Base-by-base conservation (phyloP, 2,329 filamentous ascomycete species). In the Neurospora crassa region DNA sequence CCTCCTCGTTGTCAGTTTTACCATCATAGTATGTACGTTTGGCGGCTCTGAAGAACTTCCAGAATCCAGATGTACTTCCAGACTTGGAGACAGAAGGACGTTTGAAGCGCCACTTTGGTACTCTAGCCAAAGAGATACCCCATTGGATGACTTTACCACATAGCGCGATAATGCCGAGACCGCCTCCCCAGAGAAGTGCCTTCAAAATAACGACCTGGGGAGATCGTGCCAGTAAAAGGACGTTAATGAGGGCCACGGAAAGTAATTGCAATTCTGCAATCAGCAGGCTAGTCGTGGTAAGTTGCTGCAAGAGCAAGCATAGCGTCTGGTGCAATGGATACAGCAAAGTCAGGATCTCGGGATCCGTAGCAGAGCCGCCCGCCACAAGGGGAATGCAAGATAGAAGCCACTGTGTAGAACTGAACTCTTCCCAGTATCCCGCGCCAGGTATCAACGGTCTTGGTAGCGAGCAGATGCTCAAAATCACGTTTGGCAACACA, bases 31-130 rank as follows among this genome's bases (percentile, higher is more conserved):
- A 63, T 63, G 53, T 63, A 37, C 53, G 53, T 37, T 63, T 63
- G 53, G 53, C 53, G 18, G 53, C 14, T 63, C 34, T 63, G 8
- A 63, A 63, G 53, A 63, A 63, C 53, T 14, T 6, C 53, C 24
- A 63, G 7, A 63, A 18, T 59, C 53, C 53, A 63, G 53, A 63
- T 10, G 53, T 63, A 63, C 16, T 63, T 34, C 76, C 81, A 70
- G 73, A 81, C 80, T 76, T 84, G 77, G 74, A 83, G 73, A 78
- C 78, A 1, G 82, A 79, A 20, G 85, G 82, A 70, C 90, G 88
- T 76, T 89, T 87, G 76, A 98, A 94, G 63, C 94, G 92, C 93
- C 95, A 97, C 76, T 90, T 93, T 2, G 96, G 96, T 20, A 98
- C 92, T 71, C 95, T 87, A 69, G 95, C 94, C 73, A 99, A 83